Base-by-base conservation (phyloP, 495 filamentous ascomycete species). In the Penicillium waksmanii region DNA sequence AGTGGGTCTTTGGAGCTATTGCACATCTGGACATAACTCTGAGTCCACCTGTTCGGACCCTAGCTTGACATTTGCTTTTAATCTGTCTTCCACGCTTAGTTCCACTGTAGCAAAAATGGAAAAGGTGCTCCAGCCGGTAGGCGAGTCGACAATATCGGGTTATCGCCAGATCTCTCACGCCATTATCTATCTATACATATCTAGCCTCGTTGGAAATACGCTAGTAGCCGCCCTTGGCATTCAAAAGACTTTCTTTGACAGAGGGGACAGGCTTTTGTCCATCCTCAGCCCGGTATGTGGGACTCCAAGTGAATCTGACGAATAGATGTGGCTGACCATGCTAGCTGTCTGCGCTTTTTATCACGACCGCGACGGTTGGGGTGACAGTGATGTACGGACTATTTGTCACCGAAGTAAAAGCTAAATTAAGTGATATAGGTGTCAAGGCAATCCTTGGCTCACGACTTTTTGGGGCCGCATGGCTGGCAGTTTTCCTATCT, bases 401-500 rank as follows among this genome's bases (percentile, higher is more conserved):
- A 31, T 49, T 42, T 5, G 44, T 33, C 15, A 21, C 31, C 17
- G 19, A 23, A 15, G 31, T 57, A 9, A 46, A 57, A 15, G 51
- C 33, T 23, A 18, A 25, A 5, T 46, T 57, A 9, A 31, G 40
- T 9, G 19, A 38, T 51, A 11, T 57, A 6, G 44, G 55, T n/a
- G 19, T 27, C n/a, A 8, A 49, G 9, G 55, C 55, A 3, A 51
- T 33, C 21, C 33, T 57, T 33, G 44, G 55, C 15, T 13, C 44
- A 27, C 31, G 27, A 4, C 19, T 31, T 18, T 42, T 57, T 40
- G 17, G 19, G 12, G 19, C 33, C 5, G n/a, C 55, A 15, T 57
- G 55, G 55, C n/a, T 57, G 12, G 46, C 55, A 57, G 55, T 51
- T 13, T 18, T 17, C 4, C 44, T 57, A 8, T 57, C 55, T 25